Evolutionary conservation across 2,329 filamentous ascomycete genomes (phyloP), one percentile per base, ranked within the genome.

Genomic region (Monilinia fructicola): DNA sequence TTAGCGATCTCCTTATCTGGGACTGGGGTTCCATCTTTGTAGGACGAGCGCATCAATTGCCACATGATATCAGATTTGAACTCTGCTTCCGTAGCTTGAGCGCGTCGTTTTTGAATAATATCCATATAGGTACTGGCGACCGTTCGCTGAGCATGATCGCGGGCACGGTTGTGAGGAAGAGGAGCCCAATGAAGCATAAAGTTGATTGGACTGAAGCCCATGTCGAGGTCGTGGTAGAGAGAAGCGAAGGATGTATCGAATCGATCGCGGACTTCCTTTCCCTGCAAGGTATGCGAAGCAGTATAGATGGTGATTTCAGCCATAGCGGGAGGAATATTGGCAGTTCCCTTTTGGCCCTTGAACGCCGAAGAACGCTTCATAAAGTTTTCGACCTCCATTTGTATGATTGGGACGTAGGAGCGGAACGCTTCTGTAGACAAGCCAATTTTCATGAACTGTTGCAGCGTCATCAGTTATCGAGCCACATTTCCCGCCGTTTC

Each of bases 261-360:
- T 75, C 86, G 88, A 76, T 84, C 86, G 71, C 92, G 90, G 67
- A 96, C 90, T 77, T 93, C 91, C 76, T 89, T 88, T 71, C 92
- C 92, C 79, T 96, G 92, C 1, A 96, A 87, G 23, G 90, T 88
- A 76, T 92, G 90, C 18, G 91, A 93, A 54, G 92, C 92, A 54
- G 92, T 96, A 78, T 93, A 96, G 74, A 96, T 93, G 66, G 92
- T 96, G 72, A 96, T 89, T 77, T 96, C 90, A 53, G 91, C 89
- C 85, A 96, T 90, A 72, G 85, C 87, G 73, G 89, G 86, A 67
- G 89, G 84, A 26, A 96, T 87, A 73, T 95, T 85, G 75, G 90
- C 83, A 21, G 86, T 82, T 64, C 92, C 92, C 53, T 84, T 86
- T 69, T 85, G 77, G 68, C 84, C 86, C 79, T 91, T 87, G 81